A percentile compares a stretch with the other conserved stretches of the same genome.
These are phyloP conservation scores for Boletus insuetus DNA, from an alignment of 768 basidiomycete genomes.

Conservation along the genomic window DNA sequence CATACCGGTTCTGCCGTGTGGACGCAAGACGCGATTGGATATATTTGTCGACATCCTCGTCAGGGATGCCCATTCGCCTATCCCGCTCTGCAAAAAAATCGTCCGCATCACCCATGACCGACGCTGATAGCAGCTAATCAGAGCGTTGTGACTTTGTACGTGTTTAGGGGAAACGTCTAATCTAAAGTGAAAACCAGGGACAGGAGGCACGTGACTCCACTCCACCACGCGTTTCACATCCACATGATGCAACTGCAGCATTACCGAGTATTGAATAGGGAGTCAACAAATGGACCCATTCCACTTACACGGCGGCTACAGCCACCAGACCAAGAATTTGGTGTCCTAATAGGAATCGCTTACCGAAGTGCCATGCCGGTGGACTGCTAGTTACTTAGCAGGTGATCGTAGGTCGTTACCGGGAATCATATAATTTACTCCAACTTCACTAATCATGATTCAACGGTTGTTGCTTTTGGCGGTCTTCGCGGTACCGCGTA, in stretches of 20 bases:
- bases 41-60: slow-evolving; percentile 52
- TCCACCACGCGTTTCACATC: no score
- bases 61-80: slow-evolving; percentile 48
- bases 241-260: no score
- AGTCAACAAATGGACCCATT: no score
- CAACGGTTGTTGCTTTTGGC: neutral
- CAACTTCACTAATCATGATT: neutral
- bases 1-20: slow-evolving; percentile 17
- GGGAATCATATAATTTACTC: slow-evolving; percentile 12
- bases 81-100: slow-evolving; percentile 57
- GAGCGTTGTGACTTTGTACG: neutral
- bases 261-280: no score
- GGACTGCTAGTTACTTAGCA: neutral
- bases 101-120: slow-evolving; percentile 36
- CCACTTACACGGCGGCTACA: no score
- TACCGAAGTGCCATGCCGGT: no score
- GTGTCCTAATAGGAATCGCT: no score
- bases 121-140: neutral
- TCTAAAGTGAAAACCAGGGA: neutral
- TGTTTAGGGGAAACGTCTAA: slow-evolving; percentile 8
- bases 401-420: slow-evolving; percentile 13
- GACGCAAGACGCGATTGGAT: slow-evolving; percentile 31
- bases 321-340: no score
- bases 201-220: slow-evolving; percentile 14
- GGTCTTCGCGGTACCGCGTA: slow-evolving; percentile 17